These are phyloP conservation scores for Sporothrix phasma DNA, from an alignment of 2,329 filamentous ascomycete genomes.

Conservation along the genomic window DNA sequence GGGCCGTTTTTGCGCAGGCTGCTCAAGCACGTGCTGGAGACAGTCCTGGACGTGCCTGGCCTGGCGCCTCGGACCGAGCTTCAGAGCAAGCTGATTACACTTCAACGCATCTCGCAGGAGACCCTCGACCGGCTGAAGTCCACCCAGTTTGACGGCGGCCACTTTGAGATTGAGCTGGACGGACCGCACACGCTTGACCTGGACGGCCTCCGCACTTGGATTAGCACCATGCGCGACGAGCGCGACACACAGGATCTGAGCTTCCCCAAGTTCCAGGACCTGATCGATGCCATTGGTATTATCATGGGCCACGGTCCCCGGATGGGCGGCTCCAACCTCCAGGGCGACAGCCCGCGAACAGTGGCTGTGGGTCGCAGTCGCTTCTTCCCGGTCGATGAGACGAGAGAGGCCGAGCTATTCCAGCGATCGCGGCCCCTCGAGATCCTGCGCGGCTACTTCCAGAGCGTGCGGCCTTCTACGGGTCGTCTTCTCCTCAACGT, in stretches of 20 bases:
- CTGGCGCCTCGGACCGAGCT: conserved; percentile 21
- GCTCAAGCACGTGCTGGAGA: conserved; percentile 21
- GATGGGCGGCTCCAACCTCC: conserved; percentile 26
- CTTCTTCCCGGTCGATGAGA: conserved; percentile 36
- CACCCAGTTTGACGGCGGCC: conserved; percentile 12
- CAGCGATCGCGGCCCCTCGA: conserved; percentile 19
- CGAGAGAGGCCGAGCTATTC: conserved; percentile 23
- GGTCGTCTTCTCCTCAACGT: conserved; percentile 45
- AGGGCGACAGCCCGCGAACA: background rate
- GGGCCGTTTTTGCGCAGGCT: conserved; percentile 17
- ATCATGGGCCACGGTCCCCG: conserved; percentile 37
- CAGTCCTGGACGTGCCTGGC: conserved; percentile 28
- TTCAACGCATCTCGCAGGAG: conserved; percentile 6
- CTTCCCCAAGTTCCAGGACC: conserved; percentile 41
- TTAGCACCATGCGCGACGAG: conserved; percentile 33
- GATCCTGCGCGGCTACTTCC: conserved; percentile 45
- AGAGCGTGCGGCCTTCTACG: conserved; percentile 44
- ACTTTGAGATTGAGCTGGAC: conserved; percentile 31
- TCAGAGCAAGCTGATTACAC: conserved; percentile 18
- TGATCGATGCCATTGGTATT: conserved; percentile 42
- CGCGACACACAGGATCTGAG: conserved; percentile 25
- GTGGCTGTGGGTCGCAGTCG: conserved; percentile 36
- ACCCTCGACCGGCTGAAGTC: conserved; percentile 8
- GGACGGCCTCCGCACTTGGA: conserved; percentile 34
- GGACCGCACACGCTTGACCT: conserved; percentile 34